phyloP scores from a whole-genome alignment of 2,329 filamentous ascomycete species.

The Bimuria novae-zelandiae region DNA sequence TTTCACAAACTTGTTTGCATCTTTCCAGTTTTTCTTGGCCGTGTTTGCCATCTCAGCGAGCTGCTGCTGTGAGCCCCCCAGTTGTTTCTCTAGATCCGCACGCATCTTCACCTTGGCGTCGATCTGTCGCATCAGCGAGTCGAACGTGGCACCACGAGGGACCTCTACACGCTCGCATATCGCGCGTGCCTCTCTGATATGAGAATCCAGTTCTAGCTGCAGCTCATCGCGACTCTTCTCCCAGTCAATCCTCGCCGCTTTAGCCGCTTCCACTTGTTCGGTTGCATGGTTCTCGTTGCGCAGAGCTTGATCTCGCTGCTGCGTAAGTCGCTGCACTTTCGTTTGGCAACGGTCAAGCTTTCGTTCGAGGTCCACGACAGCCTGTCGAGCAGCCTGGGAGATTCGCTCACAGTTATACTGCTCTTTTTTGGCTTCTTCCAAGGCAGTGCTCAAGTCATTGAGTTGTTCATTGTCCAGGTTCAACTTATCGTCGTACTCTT shows the following conservation, averaged over 20 bases:
- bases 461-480: constrained; percentile 47
- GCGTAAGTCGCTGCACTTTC: constrained; percentile 34
- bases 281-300: constrained; percentile 50
- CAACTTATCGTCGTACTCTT: constrained; percentile 58
- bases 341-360: constrained; percentile 35
- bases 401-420: constrained; percentile 31
- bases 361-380: constrained; percentile 28
- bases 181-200: constrained; percentile 18
- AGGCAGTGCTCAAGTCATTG: constrained; percentile 50
- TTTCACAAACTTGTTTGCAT: constrained; percentile 26
- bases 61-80: constrained; percentile 42
- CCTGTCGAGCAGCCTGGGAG: constrained; percentile 35
- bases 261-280: constrained; percentile 38
- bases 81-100: constrained; percentile 31
- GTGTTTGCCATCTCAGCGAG: constrained; percentile 30
- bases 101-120: constrained; percentile 36
- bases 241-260: constrained; percentile 34
- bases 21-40: constrained; percentile 34
- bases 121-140: constrained; percentile 36
- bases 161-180: constrained; percentile 37
- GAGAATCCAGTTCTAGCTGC: constrained; percentile 30
- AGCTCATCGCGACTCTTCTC: constrained; percentile 34
- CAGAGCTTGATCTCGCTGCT: constrained; percentile 42
- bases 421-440: no score
- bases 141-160: constrained; percentile 36